Conservation (phyloP, 768 basidiomycete species). For the Amylocystis lapponica region DNA sequence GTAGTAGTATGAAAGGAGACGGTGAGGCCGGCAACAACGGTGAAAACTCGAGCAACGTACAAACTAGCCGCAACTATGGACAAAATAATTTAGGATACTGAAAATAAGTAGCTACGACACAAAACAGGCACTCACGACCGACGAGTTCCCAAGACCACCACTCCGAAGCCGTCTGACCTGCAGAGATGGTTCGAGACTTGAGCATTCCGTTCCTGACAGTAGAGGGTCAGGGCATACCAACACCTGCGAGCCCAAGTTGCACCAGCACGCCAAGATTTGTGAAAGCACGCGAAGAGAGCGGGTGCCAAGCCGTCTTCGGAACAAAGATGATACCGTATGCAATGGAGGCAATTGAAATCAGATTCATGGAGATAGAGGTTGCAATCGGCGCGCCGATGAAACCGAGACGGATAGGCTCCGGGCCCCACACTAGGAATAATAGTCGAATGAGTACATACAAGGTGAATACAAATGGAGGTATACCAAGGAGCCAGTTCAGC, state of each 20-base stretch:
- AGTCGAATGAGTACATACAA: neutral
- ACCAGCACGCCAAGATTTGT: constrained; percentile 62
- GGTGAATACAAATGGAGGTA: constrained; percentile 4
- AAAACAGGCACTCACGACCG: constrained; percentile 34
- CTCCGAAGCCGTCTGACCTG: constrained; percentile 78
- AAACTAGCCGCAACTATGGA: constrained; percentile 46
- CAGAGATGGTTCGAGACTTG: neutral
- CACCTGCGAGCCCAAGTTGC: constrained; percentile 76
- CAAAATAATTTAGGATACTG: too few relatives aligned
- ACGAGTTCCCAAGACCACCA: constrained; percentile 98
- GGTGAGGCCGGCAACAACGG: too few relatives aligned
- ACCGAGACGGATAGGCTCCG: constrained; percentile 68
- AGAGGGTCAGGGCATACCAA: constrained; percentile 34
- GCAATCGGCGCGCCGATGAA: constrained; percentile 92
- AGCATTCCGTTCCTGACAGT: neutral
- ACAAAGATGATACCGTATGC: constrained; percentile 58
- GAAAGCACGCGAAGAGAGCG: constrained; percentile 58
- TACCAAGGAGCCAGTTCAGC: constrained; percentile 83
- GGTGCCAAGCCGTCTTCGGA: constrained; percentile 79
- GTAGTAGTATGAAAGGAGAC: too few relatives aligned
- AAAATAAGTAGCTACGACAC: neutral
- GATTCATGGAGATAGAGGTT: constrained; percentile 82
- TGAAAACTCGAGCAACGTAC: too few relatives aligned
- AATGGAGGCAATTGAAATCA: constrained; percentile 62
- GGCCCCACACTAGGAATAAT: constrained; percentile 66